These are phyloP conservation scores for Penicillium taxi DNA, from an alignment of 495 filamentous ascomycete genomes.

Conservation along the genomic window DNA sequence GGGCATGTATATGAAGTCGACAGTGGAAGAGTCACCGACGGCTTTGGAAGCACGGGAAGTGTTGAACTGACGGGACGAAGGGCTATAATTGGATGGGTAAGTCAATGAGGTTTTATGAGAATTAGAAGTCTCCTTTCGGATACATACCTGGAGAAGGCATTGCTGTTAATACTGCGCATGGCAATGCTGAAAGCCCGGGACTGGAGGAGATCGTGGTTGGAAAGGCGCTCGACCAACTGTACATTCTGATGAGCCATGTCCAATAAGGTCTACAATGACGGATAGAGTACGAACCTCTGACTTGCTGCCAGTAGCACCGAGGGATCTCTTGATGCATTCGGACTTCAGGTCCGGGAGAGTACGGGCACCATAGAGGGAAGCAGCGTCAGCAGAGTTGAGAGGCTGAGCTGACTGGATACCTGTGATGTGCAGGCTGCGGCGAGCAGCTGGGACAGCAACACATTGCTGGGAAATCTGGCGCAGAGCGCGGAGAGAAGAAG, in stretches of 20 bases:
- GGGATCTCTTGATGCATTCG: conserved; percentile 33
- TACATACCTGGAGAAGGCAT: conserved; percentile 34
- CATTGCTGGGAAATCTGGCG: conserved; percentile 39
- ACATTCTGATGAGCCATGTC: conserved; percentile 2
- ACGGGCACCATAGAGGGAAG: conserved; percentile 30
- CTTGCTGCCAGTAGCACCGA: conserved; percentile 27
- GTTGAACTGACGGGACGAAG: conserved; percentile 49
- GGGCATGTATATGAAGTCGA: conserved; percentile 59
- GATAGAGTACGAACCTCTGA: conserved; percentile 25
- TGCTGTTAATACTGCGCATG: conserved; percentile 39
- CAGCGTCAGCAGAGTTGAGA: conserved; percentile 27
- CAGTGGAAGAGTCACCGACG: conserved; percentile 50
- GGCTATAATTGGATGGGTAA: conserved; percentile 10
- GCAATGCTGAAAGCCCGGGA: conserved; percentile 49
- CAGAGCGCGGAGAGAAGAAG: conserved; percentile 42
- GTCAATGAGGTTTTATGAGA: neutral
- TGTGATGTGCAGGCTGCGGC: conserved; percentile 48
- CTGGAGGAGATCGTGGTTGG: conserved; percentile 45
- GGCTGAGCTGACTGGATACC: conserved; percentile 43
- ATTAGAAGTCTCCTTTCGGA: neutral
- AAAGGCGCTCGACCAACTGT: conserved; percentile 45
- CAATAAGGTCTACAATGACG: neutral
- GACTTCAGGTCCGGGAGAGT: conserved; percentile 33
- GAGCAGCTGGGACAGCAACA: conserved; percentile 26
- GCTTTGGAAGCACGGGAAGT: conserved; percentile 48